These are phyloP conservation scores for Nidularia pulvinata DNA, from an alignment of 768 basidiomycete genomes.

Conservation along the genomic window DNA sequence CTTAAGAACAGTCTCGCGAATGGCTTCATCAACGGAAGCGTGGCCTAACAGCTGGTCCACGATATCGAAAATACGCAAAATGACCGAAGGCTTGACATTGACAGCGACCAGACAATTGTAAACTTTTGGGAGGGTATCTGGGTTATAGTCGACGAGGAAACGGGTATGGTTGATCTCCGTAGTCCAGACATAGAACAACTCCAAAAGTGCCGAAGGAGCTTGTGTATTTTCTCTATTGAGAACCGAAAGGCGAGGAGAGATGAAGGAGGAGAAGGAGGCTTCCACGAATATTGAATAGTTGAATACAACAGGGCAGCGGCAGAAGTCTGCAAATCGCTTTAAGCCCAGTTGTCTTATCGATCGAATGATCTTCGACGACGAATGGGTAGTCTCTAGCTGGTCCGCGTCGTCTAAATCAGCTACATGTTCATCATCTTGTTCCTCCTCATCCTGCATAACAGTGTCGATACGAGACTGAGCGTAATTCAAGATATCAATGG, in stretches of 20 bases:
- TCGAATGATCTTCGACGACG: slow-evolving; percentile 45
- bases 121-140: slow-evolving; percentile 68
- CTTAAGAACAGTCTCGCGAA: slow-evolving; percentile 56
- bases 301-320: slow-evolving; percentile 70
- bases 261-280: slow-evolving; percentile 65
- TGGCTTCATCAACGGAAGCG: slow-evolving; percentile 45
- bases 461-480: slow-evolving; percentile 61
- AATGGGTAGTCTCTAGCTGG: slow-evolving; percentile 22
- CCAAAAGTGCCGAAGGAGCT: slow-evolving; percentile 85
- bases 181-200: slow-evolving; percentile 83
- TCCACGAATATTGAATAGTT: slow-evolving; percentile 75
- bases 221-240: slow-evolving; percentile 90
- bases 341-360: slow-evolving; percentile 81
- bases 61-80: slow-evolving; percentile 83
- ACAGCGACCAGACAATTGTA: slow-evolving; percentile 81
- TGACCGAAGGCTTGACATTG: slow-evolving; percentile 86
- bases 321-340: slow-evolving; percentile 88
- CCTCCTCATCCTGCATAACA: slow-evolving; percentile 26
- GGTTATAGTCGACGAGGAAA: slow-evolving; percentile 72
- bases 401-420: slow-evolving; percentile 26
- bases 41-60: slow-evolving; percentile 67
- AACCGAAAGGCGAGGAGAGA: slow-evolving; percentile 77
- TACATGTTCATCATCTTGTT: slow-evolving; percentile 18
- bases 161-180: slow-evolving; percentile 49
- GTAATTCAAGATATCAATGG: slow-evolving; percentile 61